Conservation (phyloP, 2,329 filamentous ascomycete species). For the Berkeleyomyces basicola region DNA sequence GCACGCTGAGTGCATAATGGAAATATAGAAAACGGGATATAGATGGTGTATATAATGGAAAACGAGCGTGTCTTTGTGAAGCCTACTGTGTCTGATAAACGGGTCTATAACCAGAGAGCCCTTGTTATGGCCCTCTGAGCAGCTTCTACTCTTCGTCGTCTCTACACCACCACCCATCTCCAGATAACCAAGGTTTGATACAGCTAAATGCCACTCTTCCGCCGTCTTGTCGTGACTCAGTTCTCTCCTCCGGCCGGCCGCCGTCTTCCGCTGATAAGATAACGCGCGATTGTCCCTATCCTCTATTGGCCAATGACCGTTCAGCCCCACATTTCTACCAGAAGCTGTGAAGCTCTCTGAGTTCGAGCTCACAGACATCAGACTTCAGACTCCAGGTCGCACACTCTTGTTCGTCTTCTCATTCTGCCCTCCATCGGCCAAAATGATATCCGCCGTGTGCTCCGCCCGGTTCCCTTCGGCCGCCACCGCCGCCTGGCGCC, state of each 20-base stretch:
- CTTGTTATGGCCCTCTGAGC: not conserved
- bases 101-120: not conserved
- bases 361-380: not conserved
- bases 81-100: not conserved
- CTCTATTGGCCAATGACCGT: not conserved
- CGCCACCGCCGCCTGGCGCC: not conserved
- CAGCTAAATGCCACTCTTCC: not conserved
- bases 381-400: not conserved
- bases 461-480: not conserved
- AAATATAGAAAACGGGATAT: not conserved
- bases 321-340: not conserved
- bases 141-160: not conserved
- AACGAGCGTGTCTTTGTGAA: not conserved
- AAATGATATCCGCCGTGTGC: slow-evolving; percentile 5
- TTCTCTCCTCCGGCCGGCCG: too few species aligned
- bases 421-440: not conserved
- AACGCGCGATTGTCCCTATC: not conserved
- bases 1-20: slow-evolving; percentile 51
- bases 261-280: not conserved
- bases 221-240: not conserved
- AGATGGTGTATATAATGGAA: not conserved
- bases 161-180: not conserved
- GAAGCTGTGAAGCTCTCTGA: not conserved
- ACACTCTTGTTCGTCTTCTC: not conserved
- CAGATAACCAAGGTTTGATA: not conserved